Evolutionary conservation across 208 protist genomes (phyloP).

Genomic region (Leishmania braziliensis): DNA sequence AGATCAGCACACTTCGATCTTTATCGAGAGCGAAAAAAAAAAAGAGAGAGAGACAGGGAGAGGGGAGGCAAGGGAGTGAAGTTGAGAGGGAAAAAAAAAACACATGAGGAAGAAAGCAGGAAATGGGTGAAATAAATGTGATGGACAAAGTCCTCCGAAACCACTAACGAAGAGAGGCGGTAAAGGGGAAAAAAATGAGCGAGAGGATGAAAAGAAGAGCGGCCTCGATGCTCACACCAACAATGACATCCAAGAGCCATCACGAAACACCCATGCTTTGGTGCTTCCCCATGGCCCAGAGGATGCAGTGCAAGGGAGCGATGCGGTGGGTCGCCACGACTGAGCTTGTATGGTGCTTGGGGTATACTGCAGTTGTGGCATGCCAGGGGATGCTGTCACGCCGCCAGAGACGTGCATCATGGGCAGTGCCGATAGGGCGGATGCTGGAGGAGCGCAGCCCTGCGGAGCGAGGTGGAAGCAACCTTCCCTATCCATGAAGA

Average conservation of each 20-base stretch:
- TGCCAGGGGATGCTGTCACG: not conserved
- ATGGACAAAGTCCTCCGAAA: not conserved
- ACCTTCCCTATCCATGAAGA: conserved; percentile 22
- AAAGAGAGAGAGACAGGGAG: not conserved
- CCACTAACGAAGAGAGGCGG: not conserved
- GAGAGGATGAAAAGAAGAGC: not conserved
- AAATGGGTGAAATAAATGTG: not conserved
- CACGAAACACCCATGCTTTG: conserved; percentile 26
- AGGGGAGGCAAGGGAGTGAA: not conserved
- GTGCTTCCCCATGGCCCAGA: conserved; percentile 7
- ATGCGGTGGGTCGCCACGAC: not conserved
- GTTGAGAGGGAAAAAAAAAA: not conserved
- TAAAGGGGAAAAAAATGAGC: not conserved
- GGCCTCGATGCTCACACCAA: conserved; percentile 3
- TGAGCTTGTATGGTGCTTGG: not conserved
- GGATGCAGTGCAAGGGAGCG: not conserved
- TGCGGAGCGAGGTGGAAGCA: conserved; percentile 9
- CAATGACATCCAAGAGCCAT: conserved; percentile 23
- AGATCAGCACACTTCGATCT: too few species aligned
- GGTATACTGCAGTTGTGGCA: not conserved
- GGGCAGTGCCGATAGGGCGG: not conserved
- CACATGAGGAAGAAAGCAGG: not conserved
- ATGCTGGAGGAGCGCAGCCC: not conserved
- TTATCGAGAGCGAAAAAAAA: not conserved
- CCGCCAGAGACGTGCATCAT: not conserved